Conservation (phyloP, 2,329 filamentous ascomycete genomes). For the Fusarium succisae region DNA sequence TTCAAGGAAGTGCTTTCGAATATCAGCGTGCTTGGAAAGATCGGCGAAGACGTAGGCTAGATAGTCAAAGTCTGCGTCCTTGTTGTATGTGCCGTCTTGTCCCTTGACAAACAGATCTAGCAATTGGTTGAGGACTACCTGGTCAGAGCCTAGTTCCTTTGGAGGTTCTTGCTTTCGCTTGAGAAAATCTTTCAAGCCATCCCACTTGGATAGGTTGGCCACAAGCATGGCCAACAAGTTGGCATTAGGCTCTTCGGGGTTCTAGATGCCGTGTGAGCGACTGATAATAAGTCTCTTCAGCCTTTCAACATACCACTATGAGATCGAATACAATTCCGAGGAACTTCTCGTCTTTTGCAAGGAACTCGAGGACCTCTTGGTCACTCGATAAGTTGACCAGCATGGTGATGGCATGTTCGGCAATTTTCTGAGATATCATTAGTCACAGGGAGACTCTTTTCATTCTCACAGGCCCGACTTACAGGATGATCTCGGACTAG, state of each 20-base stretch:
- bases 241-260: slow-evolving; percentile 79
- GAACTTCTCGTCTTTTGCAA: slow-evolving; percentile 84
- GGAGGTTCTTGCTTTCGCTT: slow-evolving; percentile 74
- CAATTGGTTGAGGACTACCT: slow-evolving; percentile 84
- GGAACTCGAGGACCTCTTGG: slow-evolving; percentile 73
- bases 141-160: slow-evolving; percentile 75
- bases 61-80: slow-evolving; percentile 88
- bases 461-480: slow-evolving; percentile 44
- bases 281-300: background rate
- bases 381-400: slow-evolving; percentile 88
- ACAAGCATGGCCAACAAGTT: slow-evolving; percentile 91
- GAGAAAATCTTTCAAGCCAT: slow-evolving; percentile 75
- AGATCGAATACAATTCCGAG: slow-evolving; percentile 76
- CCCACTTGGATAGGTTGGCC: slow-evolving; percentile 88
- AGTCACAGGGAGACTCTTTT: background rate
- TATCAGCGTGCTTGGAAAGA: slow-evolving; percentile 80
- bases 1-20: slow-evolving; percentile 78
- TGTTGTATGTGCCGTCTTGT: slow-evolving; percentile 83
- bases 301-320: slow-evolving; percentile 70
- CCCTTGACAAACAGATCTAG: slow-evolving; percentile 97
- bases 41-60: slow-evolving; percentile 95
- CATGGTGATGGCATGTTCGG: slow-evolving; percentile 91
- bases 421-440: slow-evolving; percentile 72
- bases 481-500: slow-evolving; percentile 85
- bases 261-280: slow-evolving; percentile 54